Base-by-base conservation (phyloP, 2,329 filamentous ascomycete species). In the Rhexocercosporidium sp. region DNA sequence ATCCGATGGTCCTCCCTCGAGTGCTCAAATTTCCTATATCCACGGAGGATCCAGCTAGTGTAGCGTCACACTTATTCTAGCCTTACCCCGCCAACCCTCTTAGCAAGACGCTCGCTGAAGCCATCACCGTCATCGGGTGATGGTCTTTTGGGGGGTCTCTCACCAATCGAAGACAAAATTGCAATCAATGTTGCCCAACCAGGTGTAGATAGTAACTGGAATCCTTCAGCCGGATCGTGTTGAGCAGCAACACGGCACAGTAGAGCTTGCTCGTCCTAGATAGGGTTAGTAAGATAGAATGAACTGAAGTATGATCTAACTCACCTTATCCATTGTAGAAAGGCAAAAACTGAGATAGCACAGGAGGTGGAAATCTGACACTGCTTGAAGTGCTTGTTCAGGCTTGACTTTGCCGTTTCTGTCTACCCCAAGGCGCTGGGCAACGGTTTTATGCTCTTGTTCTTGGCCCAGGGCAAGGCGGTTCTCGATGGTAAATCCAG, bases 131-230 rank as follows among this genome's bases (percentile, higher is more conserved):
- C 72, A 70, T 72, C 71, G 20, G 76, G 76, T 47, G 77, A 78
- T 81, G 82, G 80, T 78, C 88, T 92, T 86, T 96, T 96, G 81
- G 90, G 90, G 88, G 91, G 88, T 88, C 91, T 91, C 92, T 97
- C 94, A 97, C 94, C 93, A 87, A 93, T 94, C 88, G 94, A 92
- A 89, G 96, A 89, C 82, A 98, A 88, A 79, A 99, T 97, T 80
- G 92, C 91, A 81, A 95, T 86, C 77, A 99, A 86, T 67, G 93
- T 98, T 80, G 94, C 92, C 96, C 96, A 99, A 77, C 96, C 96
- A 77, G 91, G 87, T 75, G 92, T 94, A 75, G 93, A 91, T 80
- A 94, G 88, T 74, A 99, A 86, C 78, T 96, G 90, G 77, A 93
- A 90, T 68, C 90, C 90, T 74, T 96, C 92, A 69, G 90, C 88